Percentiles rank a stretch among this genome's conserved stretches.
phyloP scores from a whole-genome alignment of 2,329 filamentous ascomycete species.

The Pseudomassariella vexata region DNA sequence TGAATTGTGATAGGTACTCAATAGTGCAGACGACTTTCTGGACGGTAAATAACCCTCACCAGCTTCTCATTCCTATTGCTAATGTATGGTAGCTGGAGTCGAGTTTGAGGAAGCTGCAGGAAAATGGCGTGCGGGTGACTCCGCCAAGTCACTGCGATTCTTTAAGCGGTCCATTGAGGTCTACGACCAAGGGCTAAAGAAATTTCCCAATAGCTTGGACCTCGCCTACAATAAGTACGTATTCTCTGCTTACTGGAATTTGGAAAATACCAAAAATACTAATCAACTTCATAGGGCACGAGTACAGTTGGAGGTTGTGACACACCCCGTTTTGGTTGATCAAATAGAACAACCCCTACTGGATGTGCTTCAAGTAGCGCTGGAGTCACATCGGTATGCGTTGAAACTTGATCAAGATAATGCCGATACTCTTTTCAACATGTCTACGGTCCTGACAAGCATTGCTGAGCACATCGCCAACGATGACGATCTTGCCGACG shows the following conservation, averaged over 20 bases:
- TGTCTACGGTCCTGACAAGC: conserved; percentile 61
- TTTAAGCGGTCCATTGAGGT: conserved; percentile 59
- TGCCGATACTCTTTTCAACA: conserved; percentile 66
- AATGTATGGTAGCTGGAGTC: conserved; percentile 46
- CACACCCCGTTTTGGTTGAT: conserved; percentile 56
- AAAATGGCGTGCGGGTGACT: conserved; percentile 69
- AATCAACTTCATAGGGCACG: conserved; percentile 56
- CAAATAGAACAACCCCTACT: conserved; percentile 48
- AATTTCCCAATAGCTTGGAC: conserved; percentile 59
- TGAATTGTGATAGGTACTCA: conserved; percentile 37
- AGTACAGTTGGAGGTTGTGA: conserved; percentile 63
- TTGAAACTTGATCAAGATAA: conserved; percentile 55
- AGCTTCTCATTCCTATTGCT: background rate
- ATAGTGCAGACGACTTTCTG: conserved; percentile 63
- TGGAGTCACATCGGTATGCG: conserved; percentile 60
- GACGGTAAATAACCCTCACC: conserved; percentile 35
- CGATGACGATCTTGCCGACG: conserved; percentile 37
- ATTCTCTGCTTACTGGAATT: background rate
- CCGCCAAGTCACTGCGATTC: conserved; percentile 51
- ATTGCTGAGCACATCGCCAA: conserved; percentile 56
- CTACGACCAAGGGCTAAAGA: conserved; percentile 58
- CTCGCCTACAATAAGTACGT: conserved; percentile 69
- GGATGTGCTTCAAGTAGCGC: conserved; percentile 52
- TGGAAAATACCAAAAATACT: too few relatives aligned
- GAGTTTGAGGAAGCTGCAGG: conserved; percentile 66